Evolutionary conservation across 371 early-diverging fungal species (phyloP), one percentile per base, ranked within the genome.

Genomic region (Saksenaea vasiformis): DNA sequence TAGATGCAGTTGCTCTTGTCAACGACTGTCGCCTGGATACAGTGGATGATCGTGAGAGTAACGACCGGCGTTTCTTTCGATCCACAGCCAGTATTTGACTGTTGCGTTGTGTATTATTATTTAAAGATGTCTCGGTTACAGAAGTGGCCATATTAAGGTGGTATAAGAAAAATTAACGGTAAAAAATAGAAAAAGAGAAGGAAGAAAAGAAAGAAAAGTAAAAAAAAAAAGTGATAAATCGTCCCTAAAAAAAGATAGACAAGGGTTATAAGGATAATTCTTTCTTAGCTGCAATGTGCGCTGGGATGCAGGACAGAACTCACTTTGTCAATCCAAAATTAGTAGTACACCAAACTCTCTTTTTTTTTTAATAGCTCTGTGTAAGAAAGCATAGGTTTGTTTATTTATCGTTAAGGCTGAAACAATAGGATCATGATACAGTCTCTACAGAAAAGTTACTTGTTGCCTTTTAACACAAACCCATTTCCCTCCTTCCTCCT

Each of bases 181-280:
- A 11, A 47, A 47, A 47, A 19, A 47, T 4, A 47, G 51, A 47
- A 22, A 47, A 22, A 47, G 51, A 47, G 51, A 47, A 22, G 11
- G 22, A 10, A 47, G 22, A 19, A 47, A 9, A 22, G 5, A 26
- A 22, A 10, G 24, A 11, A 47, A 22, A 19, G 22, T 22, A 47
- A 47, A 22, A 47, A 22, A 22, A 11, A 22, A n/a, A 22, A 47
- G 51, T 11, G 27, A 22, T 47, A 22, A 47, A 10, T 22, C 22
- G 22, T 47, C 51, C 51, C 51, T 47, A 47, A 47, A 31, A 31
- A 31, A 47, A 47, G 51, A 47, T 47, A 47, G 51, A 47, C 51
- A 47, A 47, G 51, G 51, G 51, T 47, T 47, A 47, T 8, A 24
- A 47, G 22, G 22, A 47, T 47, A 47, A 47, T 22, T 9, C 51